These are phyloP conservation scores for Fusarium sp. DNA, from an alignment of 2,329 filamentous ascomycete genomes.

Conservation along the genomic window DNA sequence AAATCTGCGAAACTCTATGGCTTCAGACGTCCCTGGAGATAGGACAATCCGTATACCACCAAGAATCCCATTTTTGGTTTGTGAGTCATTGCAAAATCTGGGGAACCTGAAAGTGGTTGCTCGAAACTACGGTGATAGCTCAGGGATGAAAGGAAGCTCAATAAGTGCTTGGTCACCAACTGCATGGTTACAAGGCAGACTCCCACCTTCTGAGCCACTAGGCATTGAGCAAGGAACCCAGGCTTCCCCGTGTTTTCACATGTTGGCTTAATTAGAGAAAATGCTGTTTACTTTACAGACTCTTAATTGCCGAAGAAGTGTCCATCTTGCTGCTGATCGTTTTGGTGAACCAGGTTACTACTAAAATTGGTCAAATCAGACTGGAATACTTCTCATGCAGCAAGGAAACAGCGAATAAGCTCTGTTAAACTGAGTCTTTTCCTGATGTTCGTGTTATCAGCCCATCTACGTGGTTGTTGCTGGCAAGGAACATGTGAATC, in stretches of 20 bases:
- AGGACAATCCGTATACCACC: background rate
- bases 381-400: background rate
- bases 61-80: fast-evolving
- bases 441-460: background rate
- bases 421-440: fast-evolving
- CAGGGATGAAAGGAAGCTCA: background rate
- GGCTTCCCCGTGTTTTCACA: background rate
- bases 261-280: background rate
- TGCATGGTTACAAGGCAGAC: background rate
- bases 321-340: background rate
- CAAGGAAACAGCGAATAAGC: background rate
- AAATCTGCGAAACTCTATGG: background rate
- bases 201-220: background rate
- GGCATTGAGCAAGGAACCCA: background rate
- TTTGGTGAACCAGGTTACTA: background rate
- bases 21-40: fast-evolving
- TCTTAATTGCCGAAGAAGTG: background rate
- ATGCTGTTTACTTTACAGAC: background rate
- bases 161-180: background rate
- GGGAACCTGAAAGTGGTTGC: background rate
- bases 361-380: background rate
- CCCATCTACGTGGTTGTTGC: background rate
- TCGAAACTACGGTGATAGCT: background rate
- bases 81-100: background rate
- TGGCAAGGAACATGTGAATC: slow-evolving; percentile 2